Conservation (phyloP, 2,329 filamentous ascomycete species). For the Gaeumannomyces sp. region DNA sequence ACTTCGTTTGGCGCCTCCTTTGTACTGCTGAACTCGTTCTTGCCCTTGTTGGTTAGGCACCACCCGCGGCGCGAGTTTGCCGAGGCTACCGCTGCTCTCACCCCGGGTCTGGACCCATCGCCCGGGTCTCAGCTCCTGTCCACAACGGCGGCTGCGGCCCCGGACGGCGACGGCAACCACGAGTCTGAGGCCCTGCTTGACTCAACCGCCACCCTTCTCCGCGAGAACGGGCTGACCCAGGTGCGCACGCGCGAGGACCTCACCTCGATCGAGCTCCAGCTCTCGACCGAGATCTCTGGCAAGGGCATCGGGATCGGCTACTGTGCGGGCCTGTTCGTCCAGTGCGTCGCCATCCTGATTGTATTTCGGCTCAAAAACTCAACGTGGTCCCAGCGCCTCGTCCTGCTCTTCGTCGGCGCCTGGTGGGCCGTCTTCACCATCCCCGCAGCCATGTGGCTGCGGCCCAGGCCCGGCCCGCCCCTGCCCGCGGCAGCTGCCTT, state of each 20-base stretch:
- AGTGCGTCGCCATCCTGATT: slow-evolving; percentile 73
- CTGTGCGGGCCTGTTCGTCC: slow-evolving; percentile 75
- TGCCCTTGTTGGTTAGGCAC: slow-evolving; percentile 83
- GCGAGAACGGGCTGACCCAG: slow-evolving; percentile 29
- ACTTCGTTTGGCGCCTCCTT: slow-evolving; percentile 93
- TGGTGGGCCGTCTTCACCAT: slow-evolving; percentile 96
- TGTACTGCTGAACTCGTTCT: slow-evolving; percentile 89
- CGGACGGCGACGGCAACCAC: neutral
- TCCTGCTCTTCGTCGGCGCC: slow-evolving; percentile 75
- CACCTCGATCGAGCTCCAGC: slow-evolving; percentile 61
- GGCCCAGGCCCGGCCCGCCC: slow-evolving; percentile 82
- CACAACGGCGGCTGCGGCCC: neutral
- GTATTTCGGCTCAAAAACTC: slow-evolving; percentile 68
- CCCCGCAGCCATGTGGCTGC: slow-evolving; percentile 79
- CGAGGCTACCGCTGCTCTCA: slow-evolving; percentile 16
- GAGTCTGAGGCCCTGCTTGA: slow-evolving; percentile 24
- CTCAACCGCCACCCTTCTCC: slow-evolving; percentile 42
- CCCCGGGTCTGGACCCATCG: slow-evolving; percentile 26
- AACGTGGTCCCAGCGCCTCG: slow-evolving; percentile 79
- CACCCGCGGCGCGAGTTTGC: slow-evolving; percentile 50
- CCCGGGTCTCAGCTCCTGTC: neutral
- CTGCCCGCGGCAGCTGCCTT: slow-evolving; percentile 37
- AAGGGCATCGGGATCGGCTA: slow-evolving; percentile 94
- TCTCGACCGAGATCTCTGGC: slow-evolving; percentile 88
- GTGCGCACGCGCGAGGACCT: slow-evolving; percentile 40